Percentiles rank a stretch among this genome's conserved stretches.
phyloP scores from a whole-genome alignment of 371 early-diverging fungal genomes.

The Saksenaea oblongispora region DNA sequence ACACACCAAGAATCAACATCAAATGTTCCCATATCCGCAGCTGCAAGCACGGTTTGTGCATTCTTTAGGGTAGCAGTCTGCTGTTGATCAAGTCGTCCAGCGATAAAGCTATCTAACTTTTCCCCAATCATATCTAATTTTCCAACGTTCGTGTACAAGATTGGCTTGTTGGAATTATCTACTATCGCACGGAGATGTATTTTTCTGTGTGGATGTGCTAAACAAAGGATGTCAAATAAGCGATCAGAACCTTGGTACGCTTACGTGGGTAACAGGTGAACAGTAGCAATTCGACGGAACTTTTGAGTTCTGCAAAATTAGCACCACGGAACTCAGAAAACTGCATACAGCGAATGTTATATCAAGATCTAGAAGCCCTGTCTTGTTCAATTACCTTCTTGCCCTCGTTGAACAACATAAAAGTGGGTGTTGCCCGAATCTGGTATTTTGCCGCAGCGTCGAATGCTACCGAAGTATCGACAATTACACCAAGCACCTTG shows the following conservation, averaged over 20 bases:
- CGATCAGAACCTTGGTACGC: conserved; percentile 8
- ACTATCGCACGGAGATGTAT: conserved; percentile 36
- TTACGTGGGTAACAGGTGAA: conserved; percentile 73
- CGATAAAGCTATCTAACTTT: conserved; percentile 53
- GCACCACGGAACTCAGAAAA: conserved; percentile 70
- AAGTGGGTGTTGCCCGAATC: conserved; percentile 72
- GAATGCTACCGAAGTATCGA: conserved; percentile 60
- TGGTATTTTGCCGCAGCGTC: conserved; percentile 56
- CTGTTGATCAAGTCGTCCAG: conserved; percentile 22
- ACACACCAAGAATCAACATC: conserved; percentile 34
- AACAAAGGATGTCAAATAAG: neutral
- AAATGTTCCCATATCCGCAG: neutral
- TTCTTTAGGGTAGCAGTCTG: conserved; percentile 27
- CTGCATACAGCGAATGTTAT: conserved; percentile 9
- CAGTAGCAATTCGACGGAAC: conserved; percentile 60
- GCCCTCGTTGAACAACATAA: conserved; percentile 64
- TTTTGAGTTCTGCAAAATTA: conserved; percentile 61
- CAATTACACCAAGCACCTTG: conserved; percentile 61
- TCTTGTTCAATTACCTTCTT: conserved; percentile 30
- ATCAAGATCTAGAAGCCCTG: neutral
- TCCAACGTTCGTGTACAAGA: conserved; percentile 53
- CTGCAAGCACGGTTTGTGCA: conserved; percentile 19
- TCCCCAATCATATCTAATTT: conserved; percentile 60
- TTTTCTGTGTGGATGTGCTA: conserved; percentile 69
- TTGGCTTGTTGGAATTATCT: conserved; percentile 48